phyloP scores from a whole-genome alignment of 1,284 basidiomycete species.

The Wallemia ichthyophaga region DNA sequence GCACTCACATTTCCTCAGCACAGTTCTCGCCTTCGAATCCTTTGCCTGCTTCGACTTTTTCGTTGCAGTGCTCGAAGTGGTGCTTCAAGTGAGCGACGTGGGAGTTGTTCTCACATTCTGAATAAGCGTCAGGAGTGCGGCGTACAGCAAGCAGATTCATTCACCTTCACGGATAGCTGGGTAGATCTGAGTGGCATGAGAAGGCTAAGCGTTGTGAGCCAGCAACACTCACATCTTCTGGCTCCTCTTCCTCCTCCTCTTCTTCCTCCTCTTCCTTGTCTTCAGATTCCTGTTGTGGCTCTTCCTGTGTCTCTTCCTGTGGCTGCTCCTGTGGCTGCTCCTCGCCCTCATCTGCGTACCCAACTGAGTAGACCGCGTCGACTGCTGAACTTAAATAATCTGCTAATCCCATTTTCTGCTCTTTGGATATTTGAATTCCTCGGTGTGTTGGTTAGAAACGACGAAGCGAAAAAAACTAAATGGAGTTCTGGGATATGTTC shows the following conservation, averaged over 20 bases:
- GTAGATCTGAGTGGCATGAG: slow-evolving; percentile 20
- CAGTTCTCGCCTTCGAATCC: slow-evolving; percentile 68
- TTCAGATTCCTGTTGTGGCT: not conserved
- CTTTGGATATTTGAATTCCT: not conserved
- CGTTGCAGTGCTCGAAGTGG: slow-evolving; percentile 71
- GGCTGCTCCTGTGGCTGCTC: no score
- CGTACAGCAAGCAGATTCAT: not conserved
- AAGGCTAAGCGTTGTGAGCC: not conserved
- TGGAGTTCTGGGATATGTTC: not conserved
- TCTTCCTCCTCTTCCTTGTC: slow-evolving; percentile 1
- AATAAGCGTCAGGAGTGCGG: not conserved
- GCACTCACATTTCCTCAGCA: slow-evolving; percentile 34
- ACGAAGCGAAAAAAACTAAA: not conserved
- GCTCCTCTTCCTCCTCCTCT: slow-evolving; percentile 1
- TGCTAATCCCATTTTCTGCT: not conserved
- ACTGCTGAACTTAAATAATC: not conserved
- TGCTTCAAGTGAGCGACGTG: slow-evolving; percentile 40
- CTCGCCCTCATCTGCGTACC: not conserved
- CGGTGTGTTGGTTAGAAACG: not conserved
- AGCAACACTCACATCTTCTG: not conserved
- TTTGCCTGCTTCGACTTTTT: slow-evolving; percentile 49
- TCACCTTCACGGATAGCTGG: slow-evolving; percentile 29
- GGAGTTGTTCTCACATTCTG: slow-evolving; percentile 33
- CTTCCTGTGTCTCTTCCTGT: not conserved
- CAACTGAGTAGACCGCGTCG: not conserved